Evolutionary conservation across 1,139 yeast species (phyloP), one percentile per base, ranked within the genome.

Genomic region (Pichia inconspicua): DNA sequence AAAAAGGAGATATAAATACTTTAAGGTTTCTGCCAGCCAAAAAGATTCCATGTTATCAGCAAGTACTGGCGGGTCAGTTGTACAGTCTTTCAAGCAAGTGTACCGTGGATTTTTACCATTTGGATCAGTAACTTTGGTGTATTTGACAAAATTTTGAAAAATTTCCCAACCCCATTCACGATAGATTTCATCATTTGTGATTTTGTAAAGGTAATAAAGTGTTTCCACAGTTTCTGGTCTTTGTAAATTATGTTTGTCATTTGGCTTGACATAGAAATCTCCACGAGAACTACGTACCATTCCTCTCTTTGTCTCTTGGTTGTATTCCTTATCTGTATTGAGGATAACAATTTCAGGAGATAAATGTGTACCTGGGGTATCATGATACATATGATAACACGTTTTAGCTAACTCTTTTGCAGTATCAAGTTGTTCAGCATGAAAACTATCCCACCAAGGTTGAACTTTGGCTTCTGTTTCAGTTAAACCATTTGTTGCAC

Each of bases 191-290:
- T 90, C 94, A 30, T 84, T 82, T 1, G 96, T 87, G 55, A 89
- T 71, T 57, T 94, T 77, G 70, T 83, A 90, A 55, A 90, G 68
- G 57, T 85, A 75, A 71, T 84, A 89, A 44, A 90, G 72, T 1
- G 95, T 84, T 66, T 90, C 97, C 4, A 89, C 95, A 0, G 97
- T 87, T 64, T 90, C 97, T 1, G 97, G 97, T 56, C 97, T 77
- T 68, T 89, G 97, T 54, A 89, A 69, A 64, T 88, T 88, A 64
- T 89, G 96, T 49, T 74, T 77, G 62, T 90, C 97, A 28, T 69
- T 65, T 6, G 80, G 80, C 61, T 86, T 85, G 58, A 88, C 82
- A 54, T 58, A 64, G 64, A 88, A 86, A 34, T 64, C 63, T 10
- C 54, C 54, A 11, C 35, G 40, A 3, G 25, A 30, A n/a, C 54